phyloP scores from a whole-genome alignment of 2,329 filamentous ascomycete genomes.

The Cladophialophora chaetospira region DNA sequence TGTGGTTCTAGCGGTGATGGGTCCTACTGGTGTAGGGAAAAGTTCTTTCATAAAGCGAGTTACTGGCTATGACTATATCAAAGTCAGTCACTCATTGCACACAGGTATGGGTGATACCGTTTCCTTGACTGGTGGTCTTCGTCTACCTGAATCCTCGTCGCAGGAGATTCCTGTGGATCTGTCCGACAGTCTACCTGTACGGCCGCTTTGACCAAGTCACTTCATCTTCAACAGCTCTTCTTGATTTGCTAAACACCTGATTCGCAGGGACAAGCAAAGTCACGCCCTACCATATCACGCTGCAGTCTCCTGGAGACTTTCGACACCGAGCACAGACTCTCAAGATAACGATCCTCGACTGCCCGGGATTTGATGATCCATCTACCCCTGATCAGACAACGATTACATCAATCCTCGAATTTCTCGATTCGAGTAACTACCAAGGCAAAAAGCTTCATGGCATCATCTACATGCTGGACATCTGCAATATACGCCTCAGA shows the following conservation, averaged over 20 bases:
- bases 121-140: too few species aligned
- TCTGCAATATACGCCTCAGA: constrained; percentile 12
- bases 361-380: constrained; percentile 22
- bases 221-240: too few species aligned
- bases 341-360: constrained; percentile 20
- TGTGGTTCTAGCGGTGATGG: constrained; percentile 16
- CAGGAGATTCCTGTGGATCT: too few species aligned
- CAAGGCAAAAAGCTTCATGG: constrained; percentile 11
- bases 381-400: constrained; percentile 5
- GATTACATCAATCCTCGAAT: constrained; percentile 13
- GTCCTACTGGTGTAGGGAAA: constrained; percentile 15
- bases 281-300: neutral
- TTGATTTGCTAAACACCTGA: too few species aligned
- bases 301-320: neutral
- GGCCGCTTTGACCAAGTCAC: too few species aligned
- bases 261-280: neutral
- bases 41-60: constrained; percentile 15
- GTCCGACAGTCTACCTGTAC: too few species aligned
- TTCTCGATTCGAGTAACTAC: constrained; percentile 1
- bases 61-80: constrained; percentile 1
- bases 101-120: neutral
- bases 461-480: constrained; percentile 13
- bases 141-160: too few species aligned
- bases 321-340: neutral
- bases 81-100: neutral